Base-by-base conservation (phyloP, 352 stramenopile genomes). In the Lagenidium giganteum region DNA sequence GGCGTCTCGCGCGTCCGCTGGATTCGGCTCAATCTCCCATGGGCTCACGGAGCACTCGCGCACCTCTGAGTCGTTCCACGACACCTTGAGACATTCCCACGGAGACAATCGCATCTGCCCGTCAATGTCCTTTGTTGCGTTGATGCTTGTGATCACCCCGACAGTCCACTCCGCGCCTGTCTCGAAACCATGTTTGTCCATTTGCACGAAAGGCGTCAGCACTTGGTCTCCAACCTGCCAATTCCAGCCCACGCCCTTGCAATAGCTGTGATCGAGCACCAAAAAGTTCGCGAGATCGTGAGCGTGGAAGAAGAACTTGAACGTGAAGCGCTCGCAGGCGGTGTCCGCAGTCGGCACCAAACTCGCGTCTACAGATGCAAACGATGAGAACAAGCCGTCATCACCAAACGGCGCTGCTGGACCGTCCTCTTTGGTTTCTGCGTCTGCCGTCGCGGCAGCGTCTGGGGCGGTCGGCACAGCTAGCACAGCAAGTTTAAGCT, bases 261-360 rank as follows among this genome's bases (percentile, higher is more conserved):
- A 70, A 32, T 85, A 92, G 16, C 68, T 56, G 36, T 88, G 70
- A 38, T 86, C 66, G 18, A 89, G 50, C 34, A 92, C 60, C 22
- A 92, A 39, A 28, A 89, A 92, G 31, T 92, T 87, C 7, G 79
- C 62, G n/a, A 84, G 67, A 27, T 87, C 70, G 42, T 85, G 79
- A 5, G 79, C 68, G 32, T 87, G 75, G 36, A 81, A 86, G 36
- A 72, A 18, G 22, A 87, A 36, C 37, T 78, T 79, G 39, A 92
- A 88, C 29, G 49, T 54, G 32, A 67, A 80, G 16, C 69, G 67
- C 34, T 61, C 30, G 5, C 61, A 63, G n/a, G 58, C 39, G n/a
- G 70, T 59, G 23, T 55, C 61, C 13, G 26, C 36, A 18, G 51
- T 28, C 1, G 54, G 60, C 12, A 45, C 31, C 25, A 89, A 49